Base-by-base conservation (phyloP, 306 rosid genomes). In the Fagus sylvatica region DNA sequence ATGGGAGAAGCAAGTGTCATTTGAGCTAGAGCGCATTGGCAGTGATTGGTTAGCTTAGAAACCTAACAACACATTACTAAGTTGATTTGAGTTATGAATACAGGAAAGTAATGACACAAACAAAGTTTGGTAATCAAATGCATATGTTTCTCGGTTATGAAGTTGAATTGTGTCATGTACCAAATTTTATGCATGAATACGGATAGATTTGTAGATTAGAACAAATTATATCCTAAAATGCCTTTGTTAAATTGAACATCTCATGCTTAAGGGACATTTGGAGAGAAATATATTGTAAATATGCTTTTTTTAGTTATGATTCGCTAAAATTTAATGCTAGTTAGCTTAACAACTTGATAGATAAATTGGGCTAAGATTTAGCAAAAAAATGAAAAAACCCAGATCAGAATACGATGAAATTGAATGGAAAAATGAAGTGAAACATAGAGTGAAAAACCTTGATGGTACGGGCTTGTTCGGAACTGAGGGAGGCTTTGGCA, bases 381-480 rank as follows among this genome's bases (percentile, higher is more conserved):
- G 28, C 28, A 22, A 22, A 46, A 3, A 48, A 32, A 49, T 17
- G 41, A 39, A 9, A 22, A 60, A 49, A 28, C 70, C 46, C 51
- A 41, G 8, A 42, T 36, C 41, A 17, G 7, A 39, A 32, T 19
- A 33, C n/a, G 48, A 72, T 72, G 42, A 28, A 46, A 61, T 33
- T 61, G 7, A 71, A 32, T 32, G 1, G 0, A 5, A 11, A 13
- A 53, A 22, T 3, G 42, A 17, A 56, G 56, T 17, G 6, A 36
- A 46, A 76, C 7, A 48, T 2, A 4, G 15, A 43, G 54, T 60
- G 12, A 15, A 7, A 15, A 42, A 91, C 97, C 86, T 95, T 95
- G 75, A 95, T 91, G 73, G 92, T 79, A 32, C 98, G 94, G n/a
- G 93, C 91, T 86, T 95, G 98, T 56, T 95, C 91, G 19, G 98